Conservation (phyloP, 192 early-diverging fungal species). For the Podila epigama region DNA sequence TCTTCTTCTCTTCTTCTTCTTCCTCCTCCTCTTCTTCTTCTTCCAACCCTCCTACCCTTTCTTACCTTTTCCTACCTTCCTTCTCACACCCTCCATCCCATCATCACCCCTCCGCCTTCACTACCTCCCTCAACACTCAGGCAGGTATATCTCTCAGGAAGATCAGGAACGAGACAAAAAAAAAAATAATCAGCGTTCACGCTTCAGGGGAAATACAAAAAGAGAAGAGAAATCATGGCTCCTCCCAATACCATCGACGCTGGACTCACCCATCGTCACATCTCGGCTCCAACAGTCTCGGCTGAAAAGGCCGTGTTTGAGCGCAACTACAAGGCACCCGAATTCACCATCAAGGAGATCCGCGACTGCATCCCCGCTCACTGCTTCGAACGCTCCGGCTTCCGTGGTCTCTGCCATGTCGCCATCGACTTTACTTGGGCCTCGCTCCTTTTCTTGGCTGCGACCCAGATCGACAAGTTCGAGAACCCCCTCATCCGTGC, state of each 20-base stretch:
- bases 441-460: constrained; percentile 68
- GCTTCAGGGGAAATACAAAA: constrained; percentile 8
- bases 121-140: not conserved
- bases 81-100: not conserved
- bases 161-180: constrained; percentile 23
- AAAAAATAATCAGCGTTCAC: not conserved
- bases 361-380: constrained; percentile 90
- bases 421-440: constrained; percentile 77
- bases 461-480: constrained; percentile 68
- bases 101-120: not conserved
- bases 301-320: constrained; percentile 30
- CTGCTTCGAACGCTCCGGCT: constrained; percentile 88
- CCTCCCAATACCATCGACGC: constrained; percentile 51
- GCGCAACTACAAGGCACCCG: constrained; percentile 64
- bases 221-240: constrained; percentile 22
- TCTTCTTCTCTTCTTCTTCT: not conserved
- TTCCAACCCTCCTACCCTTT: not conserved
- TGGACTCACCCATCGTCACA: constrained; percentile 37
- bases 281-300: not conserved
- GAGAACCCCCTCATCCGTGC: constrained; percentile 57
- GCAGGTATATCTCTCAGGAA: not conserved
- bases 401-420: constrained; percentile 83
- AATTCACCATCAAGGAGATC: constrained; percentile 91
- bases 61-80: not conserved
- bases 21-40: not conserved